Conservation (phyloP, 352 stramenopile genomes). For the Phytophthora sp. region DNA sequence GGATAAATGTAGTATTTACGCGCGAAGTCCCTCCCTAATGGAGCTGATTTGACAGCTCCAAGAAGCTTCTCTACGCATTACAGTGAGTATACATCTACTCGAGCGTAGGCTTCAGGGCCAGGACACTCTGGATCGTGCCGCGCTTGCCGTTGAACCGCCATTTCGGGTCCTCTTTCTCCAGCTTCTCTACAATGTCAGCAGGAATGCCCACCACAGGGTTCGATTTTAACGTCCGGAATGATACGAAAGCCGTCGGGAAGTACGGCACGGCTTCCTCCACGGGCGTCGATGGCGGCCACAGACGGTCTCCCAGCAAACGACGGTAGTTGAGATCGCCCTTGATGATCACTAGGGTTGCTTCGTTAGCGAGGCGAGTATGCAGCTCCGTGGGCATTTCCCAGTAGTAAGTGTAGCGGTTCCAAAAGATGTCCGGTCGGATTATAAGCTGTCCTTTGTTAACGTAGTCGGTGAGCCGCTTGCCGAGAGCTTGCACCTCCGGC, state of each 20-base stretch:
- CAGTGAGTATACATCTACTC: too few relatives aligned
- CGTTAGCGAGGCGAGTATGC: slow-evolving; percentile 27
- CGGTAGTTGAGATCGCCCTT: slow-evolving; percentile 99
- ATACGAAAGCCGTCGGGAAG: slow-evolving; percentile 71
- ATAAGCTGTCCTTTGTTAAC: slow-evolving; percentile 39
- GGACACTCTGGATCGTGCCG: slow-evolving; percentile 66
- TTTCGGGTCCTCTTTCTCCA: slow-evolving; percentile 58
- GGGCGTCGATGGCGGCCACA: slow-evolving; percentile 88
- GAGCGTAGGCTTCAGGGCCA: slow-evolving; percentile 12
- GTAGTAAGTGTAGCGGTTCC: slow-evolving; percentile 78
- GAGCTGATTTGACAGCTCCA: too few relatives aligned
- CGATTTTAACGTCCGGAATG: slow-evolving; percentile 77
- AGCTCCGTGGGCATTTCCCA: slow-evolving; percentile 63
- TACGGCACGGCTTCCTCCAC: slow-evolving; percentile 88
- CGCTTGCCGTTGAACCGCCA: slow-evolving; percentile 76
- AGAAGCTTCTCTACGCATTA: too few relatives aligned
- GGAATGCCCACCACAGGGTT: slow-evolving; percentile 71
- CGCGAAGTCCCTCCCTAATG: too few relatives aligned
- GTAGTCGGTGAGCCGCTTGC: slow-evolving; percentile 45
- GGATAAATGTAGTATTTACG: too few relatives aligned
- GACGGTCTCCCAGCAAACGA: slow-evolving; percentile 92
- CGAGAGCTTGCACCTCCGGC: slow-evolving; percentile 50
- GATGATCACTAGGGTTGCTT: slow-evolving; percentile 92
- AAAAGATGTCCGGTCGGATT: slow-evolving; percentile 51
- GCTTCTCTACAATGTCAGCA: slow-evolving; percentile 41